These are phyloP conservation scores for Pulveroboletus sp. DNA, from an alignment of 768 basidiomycete genomes.

Conservation along the genomic window DNA sequence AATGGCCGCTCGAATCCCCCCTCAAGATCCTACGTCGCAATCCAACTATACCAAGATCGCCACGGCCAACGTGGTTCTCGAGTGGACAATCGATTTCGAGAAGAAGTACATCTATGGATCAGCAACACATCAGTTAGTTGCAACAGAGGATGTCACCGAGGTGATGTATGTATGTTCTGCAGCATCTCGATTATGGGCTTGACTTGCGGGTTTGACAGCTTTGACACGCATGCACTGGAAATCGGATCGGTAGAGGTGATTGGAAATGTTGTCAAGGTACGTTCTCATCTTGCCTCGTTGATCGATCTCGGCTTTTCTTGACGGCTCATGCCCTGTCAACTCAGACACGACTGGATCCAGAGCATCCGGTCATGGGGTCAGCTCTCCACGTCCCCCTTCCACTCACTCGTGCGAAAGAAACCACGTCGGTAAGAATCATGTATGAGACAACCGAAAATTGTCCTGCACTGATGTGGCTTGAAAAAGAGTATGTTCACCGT, in stretches of 20 bases:
- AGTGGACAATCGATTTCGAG: conserved; percentile 56
- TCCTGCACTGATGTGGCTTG: conserved; percentile 85
- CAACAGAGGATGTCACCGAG: conserved; percentile 35
- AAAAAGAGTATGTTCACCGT: conserved; percentile 52
- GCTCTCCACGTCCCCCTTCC: conserved; percentile 61
- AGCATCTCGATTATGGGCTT: not conserved
- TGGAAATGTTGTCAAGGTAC: conserved; percentile 43
- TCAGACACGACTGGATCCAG: conserved; percentile 50
- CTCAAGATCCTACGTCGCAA: conserved; percentile 44
- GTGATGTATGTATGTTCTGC: conserved; percentile 34
- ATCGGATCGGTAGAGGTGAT: conserved; percentile 50
- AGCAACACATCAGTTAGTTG: conserved; percentile 41
- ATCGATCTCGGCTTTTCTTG: not conserved
- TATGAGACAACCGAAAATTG: conserved; percentile 73
- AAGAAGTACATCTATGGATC: conserved; percentile 43
- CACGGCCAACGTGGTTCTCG: conserved; percentile 46
- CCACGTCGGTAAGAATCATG: conserved; percentile 44
- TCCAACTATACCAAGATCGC: conserved; percentile 52
- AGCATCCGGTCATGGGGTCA: conserved; percentile 73
- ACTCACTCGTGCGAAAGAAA: conserved; percentile 31
- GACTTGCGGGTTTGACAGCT: conserved; percentile 24
- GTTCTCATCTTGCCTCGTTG: conserved; percentile 12
- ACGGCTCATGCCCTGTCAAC: not conserved
- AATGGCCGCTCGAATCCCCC: conserved; percentile 15
- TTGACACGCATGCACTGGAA: conserved; percentile 52